Conservation (phyloP, 371 early-diverging fungal genomes). For the Mucor sp. region DNA sequence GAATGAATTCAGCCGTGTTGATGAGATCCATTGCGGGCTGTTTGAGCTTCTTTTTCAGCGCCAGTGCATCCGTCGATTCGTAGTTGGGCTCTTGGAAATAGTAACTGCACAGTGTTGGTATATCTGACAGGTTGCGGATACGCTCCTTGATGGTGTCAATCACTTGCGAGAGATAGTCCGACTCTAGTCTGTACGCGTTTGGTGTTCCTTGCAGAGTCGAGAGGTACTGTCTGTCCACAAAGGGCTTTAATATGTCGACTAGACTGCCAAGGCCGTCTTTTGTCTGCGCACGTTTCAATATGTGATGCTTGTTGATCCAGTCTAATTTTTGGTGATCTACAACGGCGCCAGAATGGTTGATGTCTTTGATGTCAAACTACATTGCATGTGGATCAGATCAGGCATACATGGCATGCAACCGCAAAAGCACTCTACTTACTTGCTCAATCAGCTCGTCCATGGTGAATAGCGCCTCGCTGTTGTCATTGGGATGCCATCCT, state of each 20-base stretch:
- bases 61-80: slow-evolving; percentile 46
- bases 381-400: not conserved
- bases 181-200: slow-evolving; percentile 24
- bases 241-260: slow-evolving; percentile 37
- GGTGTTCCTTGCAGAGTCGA: slow-evolving; percentile 16
- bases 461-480: slow-evolving; percentile 34
- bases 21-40: slow-evolving; percentile 37
- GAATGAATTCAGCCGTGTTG: slow-evolving; percentile 14
- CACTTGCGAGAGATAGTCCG: slow-evolving; percentile 47
- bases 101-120: slow-evolving; percentile 58
- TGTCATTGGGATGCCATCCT: slow-evolving; percentile 77
- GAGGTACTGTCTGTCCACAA: slow-evolving; percentile 26
- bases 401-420: not conserved
- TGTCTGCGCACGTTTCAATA: slow-evolving; percentile 58
- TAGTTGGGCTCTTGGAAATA: slow-evolving; percentile 63
- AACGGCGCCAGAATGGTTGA: slow-evolving; percentile 78
- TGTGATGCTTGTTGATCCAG: slow-evolving; percentile 85
- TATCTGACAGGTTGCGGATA: slow-evolving; percentile 60
- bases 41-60: slow-evolving; percentile 51
- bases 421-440: slow-evolving; percentile 42
- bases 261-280: slow-evolving; percentile 41
- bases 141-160: slow-evolving; percentile 60
- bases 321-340: slow-evolving; percentile 81
- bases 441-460: slow-evolving; percentile 67
- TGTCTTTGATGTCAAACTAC: slow-evolving; percentile 70